Evolutionary conservation across 2,329 filamentous ascomycete species (phyloP), one percentile per base, ranked within the genome.

Genomic region (Sordariomycetes sp.): DNA sequence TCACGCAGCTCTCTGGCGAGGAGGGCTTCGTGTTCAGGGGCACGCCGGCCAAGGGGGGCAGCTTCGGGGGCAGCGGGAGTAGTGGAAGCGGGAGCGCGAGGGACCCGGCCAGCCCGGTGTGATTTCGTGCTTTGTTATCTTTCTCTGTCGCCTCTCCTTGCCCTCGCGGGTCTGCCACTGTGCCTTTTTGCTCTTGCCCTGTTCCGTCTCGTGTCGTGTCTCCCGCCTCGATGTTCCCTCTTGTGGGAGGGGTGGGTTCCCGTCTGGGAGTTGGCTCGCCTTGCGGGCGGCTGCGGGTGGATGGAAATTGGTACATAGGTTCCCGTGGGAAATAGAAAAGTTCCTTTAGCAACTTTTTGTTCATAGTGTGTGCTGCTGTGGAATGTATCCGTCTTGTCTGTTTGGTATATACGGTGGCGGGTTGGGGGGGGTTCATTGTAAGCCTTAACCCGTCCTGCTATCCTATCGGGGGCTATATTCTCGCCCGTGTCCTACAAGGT

Each of bases 1-100:
- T 85, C 63, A 86, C 82, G 8, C 80, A 85, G 68, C 81, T 77
- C 17, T 83, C 78, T 62, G 74, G 73, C 53, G 79, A 77, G 52
- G 79, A 78, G 24, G 72, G 75, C 60, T 56, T 60, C 59, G 52
- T 53, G 53, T 57, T 57, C 59, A 60, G 42, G 62, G 61, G 54
- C 59, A 60, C 57, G 58, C 61, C 28, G 55, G 45, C 17, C 28
- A n/a, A 17, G 53, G n/a, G 35, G 32, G 39, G 17, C 24, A 39
- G 42, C 28, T 8, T 32, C 28, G 45, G 54, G 13, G 32, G 45
- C 13, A 52, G 45, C 10, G 50, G 55, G 28, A 57, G 55, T 34
- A 56, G 42, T 24, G 54, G 54, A 12, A 56, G 54, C 22, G 51
- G 55, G 48, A 57, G 55, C 34, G 48, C 48, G 2, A n/a, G 55